Evolutionary conservation across 139 green algal genomes (phyloP).

Genomic region (Chlamydomonas applanata): DNA sequence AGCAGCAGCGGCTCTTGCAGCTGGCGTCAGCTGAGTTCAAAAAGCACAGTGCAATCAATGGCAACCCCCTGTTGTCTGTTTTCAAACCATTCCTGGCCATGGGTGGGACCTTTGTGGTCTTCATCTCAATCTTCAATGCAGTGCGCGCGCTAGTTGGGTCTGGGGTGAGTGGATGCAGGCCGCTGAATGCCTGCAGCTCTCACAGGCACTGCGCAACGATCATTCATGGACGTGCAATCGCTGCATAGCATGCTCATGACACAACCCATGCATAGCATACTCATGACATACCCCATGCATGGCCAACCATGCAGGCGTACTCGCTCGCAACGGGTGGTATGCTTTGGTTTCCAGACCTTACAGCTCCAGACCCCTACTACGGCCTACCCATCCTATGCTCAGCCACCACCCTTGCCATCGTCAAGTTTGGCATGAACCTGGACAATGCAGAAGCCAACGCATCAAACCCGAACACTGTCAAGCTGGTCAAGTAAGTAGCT

Average conservation of each 20-base stretch:
- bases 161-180: no score
- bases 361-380: constrained; percentile 73
- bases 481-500: constrained; percentile 7
- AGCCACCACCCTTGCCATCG: constrained; percentile 65
- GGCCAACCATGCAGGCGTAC: constrained; percentile 49
- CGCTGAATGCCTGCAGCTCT: background rate
- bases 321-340: constrained; percentile 67
- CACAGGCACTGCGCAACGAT: background rate
- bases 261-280: no score
- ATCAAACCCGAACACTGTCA: background rate
- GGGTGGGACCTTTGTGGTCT: constrained; percentile 27
- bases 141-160: constrained; percentile 29
- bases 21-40: constrained; percentile 17
- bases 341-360: constrained; percentile 87
- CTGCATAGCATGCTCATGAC: background rate
- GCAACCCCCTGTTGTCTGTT: background rate
- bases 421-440: constrained; percentile 64
- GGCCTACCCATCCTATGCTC: constrained; percentile 71
- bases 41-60: background rate
- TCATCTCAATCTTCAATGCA: constrained; percentile 51
- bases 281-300: no score
- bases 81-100: constrained; percentile 17
- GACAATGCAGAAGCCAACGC: constrained; percentile 62
- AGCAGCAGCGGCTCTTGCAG: constrained; percentile 30
- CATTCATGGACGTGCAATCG: background rate